Conservation (phyloP, 345 rosid genomes). For the Anastatica hierochuntica region DNA sequence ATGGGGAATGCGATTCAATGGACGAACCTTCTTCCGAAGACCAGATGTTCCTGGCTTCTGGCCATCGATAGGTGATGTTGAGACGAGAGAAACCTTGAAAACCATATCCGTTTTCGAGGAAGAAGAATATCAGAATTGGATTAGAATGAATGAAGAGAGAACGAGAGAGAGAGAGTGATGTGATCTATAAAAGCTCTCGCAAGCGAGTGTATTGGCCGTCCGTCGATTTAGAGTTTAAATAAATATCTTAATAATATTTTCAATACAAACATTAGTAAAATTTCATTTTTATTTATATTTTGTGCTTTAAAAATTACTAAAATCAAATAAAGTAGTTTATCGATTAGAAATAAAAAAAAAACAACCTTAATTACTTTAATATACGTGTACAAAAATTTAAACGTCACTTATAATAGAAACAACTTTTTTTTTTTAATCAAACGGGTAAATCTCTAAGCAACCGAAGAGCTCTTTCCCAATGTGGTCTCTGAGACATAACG, state of each 20-base stretch:
- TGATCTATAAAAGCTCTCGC: background rate
- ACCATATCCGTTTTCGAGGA: slow-evolving; percentile 31
- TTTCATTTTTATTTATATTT: too few relatives aligned
- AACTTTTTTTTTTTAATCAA: slow-evolving; percentile 25
- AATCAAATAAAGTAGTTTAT: too few relatives aligned
- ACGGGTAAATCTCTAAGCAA: slow-evolving; percentile 58
- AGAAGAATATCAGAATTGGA: background rate
- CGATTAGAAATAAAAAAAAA: too few relatives aligned
- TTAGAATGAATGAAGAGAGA: background rate
- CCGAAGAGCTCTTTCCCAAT: slow-evolving; percentile 66
- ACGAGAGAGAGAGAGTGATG: slow-evolving; percentile 4
- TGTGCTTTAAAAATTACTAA: too few relatives aligned
- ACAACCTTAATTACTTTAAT: too few relatives aligned
- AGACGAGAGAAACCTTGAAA: slow-evolving; percentile 54
- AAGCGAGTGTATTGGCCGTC: too few relatives aligned
- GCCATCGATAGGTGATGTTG: slow-evolving; percentile 66
- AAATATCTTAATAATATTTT: too few relatives aligned
- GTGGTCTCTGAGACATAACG: slow-evolving; percentile 50
- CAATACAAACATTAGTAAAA: too few relatives aligned
- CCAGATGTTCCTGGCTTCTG: slow-evolving; percentile 99
- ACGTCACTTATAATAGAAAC: too few relatives aligned
- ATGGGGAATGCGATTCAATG: background rate
- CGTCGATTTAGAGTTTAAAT: too few relatives aligned
- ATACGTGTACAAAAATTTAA: too few relatives aligned
- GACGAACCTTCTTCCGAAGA: slow-evolving; percentile 92